Evolutionary conservation across 2,329 filamentous ascomycete genomes (phyloP).

Genomic region (Penicillium sclerotigenum): DNA sequence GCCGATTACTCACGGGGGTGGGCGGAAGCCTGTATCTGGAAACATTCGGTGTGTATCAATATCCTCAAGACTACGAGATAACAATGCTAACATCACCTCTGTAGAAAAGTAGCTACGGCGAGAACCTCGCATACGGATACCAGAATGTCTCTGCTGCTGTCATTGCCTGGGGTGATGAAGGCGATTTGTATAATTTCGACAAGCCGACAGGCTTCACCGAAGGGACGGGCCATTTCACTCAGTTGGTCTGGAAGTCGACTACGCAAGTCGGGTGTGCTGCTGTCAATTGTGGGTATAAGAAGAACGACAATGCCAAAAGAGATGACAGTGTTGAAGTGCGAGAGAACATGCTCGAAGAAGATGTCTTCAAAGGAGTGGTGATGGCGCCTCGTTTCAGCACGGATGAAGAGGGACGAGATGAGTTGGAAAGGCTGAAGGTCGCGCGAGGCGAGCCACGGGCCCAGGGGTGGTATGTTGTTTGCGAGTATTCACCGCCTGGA

Average conservation of each 20-base stretch:
- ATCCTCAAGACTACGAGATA: background rate
- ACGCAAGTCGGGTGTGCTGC: slow-evolving; percentile 57
- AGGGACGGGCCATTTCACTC: slow-evolving; percentile 67
- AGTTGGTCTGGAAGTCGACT: slow-evolving; percentile 67
- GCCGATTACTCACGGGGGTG: slow-evolving; percentile 55
- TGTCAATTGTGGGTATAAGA: slow-evolving; percentile 40
- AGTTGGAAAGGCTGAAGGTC: background rate
- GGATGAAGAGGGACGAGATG: background rate
- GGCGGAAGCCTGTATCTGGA: slow-evolving; percentile 44
- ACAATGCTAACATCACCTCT: slow-evolving; percentile 1
- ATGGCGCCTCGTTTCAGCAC: background rate
- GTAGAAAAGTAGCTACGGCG: slow-evolving; percentile 63
- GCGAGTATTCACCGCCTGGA: slow-evolving; percentile 66
- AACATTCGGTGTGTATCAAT: slow-evolving; percentile 37
- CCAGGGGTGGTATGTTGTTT: slow-evolving; percentile 64
- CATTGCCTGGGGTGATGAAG: slow-evolving; percentile 65
- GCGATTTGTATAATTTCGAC: slow-evolving; percentile 57
- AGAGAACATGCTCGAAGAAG: slow-evolving; percentile 16
- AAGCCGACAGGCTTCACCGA: slow-evolving; percentile 55
- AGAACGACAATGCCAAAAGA: slow-evolving; percentile 22
- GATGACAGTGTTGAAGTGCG: background rate
- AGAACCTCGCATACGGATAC: slow-evolving; percentile 71
- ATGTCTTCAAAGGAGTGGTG: slow-evolving; percentile 26
- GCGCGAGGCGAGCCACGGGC: slow-evolving; percentile 15
- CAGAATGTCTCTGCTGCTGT: slow-evolving; percentile 57